These are phyloP conservation scores for Colletotrichum zoysiae DNA, from an alignment of 2,329 filamentous ascomycete species.

Conservation along the genomic window DNA sequence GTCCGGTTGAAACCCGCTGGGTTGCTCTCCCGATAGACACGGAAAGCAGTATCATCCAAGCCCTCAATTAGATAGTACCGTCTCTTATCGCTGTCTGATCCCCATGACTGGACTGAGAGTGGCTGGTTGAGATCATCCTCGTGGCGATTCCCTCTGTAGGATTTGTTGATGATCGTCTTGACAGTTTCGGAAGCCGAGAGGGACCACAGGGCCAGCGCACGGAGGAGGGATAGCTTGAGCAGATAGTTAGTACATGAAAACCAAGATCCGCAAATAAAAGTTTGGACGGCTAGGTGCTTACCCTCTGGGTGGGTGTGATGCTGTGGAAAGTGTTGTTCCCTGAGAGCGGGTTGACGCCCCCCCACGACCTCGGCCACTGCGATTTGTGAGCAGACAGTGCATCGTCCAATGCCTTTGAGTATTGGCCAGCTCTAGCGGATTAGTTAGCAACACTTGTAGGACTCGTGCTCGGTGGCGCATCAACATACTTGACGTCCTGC, in stretches of 20 bases:
- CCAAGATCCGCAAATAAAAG: neutral
- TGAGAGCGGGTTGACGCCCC: constrained; percentile 83
- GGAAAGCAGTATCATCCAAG: constrained; percentile 91
- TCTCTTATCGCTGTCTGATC: constrained; percentile 88
- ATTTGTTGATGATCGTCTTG: constrained; percentile 83
- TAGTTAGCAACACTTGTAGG: constrained; percentile 19
- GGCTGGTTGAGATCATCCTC: constrained; percentile 86
- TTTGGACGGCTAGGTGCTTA: constrained; percentile 57
- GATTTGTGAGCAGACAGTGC: constrained; percentile 85
- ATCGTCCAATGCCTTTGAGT: constrained; percentile 93
- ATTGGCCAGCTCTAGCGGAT: constrained; percentile 82
- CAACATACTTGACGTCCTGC: constrained; percentile 94
- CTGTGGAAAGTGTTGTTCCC: constrained; percentile 84
- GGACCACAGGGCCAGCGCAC: constrained; percentile 88
- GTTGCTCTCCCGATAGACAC: constrained; percentile 94
- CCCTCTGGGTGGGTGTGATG: constrained; percentile 85
- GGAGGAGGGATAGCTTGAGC: constrained; percentile 81
- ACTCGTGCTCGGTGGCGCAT: constrained; percentile 10
- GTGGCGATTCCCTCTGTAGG: constrained; percentile 89
- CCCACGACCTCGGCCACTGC: constrained; percentile 92
- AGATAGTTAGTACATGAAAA: neutral
- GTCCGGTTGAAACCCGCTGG: constrained; percentile 79
- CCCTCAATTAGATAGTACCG: constrained; percentile 96
- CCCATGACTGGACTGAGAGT: constrained; percentile 91
- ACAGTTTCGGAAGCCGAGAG: constrained; percentile 89